Base-by-base conservation (phyloP, 2,329 filamentous ascomycete genomes). In the Westerdykella aurantiaca region DNA sequence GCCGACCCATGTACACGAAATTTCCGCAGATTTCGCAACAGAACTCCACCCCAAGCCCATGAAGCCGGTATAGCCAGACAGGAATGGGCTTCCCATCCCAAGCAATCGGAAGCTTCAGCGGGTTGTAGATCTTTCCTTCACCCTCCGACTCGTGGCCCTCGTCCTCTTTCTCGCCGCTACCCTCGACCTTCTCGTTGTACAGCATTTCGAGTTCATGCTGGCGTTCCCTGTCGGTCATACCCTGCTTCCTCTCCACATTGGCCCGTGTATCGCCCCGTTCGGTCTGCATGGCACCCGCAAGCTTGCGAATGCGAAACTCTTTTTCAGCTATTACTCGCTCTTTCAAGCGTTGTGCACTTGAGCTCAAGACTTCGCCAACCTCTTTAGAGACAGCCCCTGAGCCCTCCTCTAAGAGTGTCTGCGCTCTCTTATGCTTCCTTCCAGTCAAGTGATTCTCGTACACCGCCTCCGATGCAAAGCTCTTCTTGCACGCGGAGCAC, bases 61-160 rank as follows among this genome's bases (percentile, higher is more conserved):
- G 93, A 13, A 98, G 77, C 56, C 96, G 93, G 76, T 97, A 98
- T 13, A 98, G 78, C 93, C 93, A 98, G 74, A 93, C 98, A 0
- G 94, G 93, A 57, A 98, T 98, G 0, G 94, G 93, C 64, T 98
- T 98, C 56, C 94, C 93, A 55, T 98, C 93, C 94, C 94, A 98
- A 2, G 88, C 91, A 6, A 98, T 77, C 0, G 93, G 93, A 2
- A 98, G 77, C 64, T 98, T 98, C 53, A 98, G 78, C 0, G 93
- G 93, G 66, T 98, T 98, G 75, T 97, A 96, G 47, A 97, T 86
- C 63, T 83, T 90, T 52, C 95, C 89, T 35, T 91, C 87, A 41
- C 59, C 60, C 6, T 66, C 50, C 4, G 68, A 66, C 33, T 82
- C 86, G 12, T 88, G 64, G 1, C 85, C 86, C 0, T 88, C 85